A percentile compares a stretch with the other conserved stretches of the same genome.
Conservation (phyloP, 2,329 filamentous ascomycete species). For the Ophiostoma perfectum region DNA sequence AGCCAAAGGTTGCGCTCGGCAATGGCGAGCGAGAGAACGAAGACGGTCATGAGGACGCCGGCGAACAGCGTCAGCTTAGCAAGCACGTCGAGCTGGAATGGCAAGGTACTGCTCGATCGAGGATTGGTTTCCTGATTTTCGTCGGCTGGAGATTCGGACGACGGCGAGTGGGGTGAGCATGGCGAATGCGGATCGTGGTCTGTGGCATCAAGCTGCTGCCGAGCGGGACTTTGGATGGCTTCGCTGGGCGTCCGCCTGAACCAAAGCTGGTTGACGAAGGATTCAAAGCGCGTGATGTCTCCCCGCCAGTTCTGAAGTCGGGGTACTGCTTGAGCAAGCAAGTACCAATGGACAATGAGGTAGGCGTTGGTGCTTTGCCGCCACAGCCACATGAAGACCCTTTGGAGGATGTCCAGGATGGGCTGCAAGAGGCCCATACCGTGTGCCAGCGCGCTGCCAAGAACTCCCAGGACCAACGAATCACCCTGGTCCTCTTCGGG, state of each 20-base stretch:
- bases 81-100: constrained; percentile 19
- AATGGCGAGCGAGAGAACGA: constrained; percentile 5
- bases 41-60: neutral
- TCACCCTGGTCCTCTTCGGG: no score
- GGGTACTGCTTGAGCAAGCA: neutral
- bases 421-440: no score
- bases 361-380: neutral
- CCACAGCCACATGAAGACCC: neutral
- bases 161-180: neutral
- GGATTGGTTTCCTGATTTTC: no score
- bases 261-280: neutral
- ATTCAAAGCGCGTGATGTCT: neutral
- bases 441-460: neutral
- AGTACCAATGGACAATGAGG: neutral
- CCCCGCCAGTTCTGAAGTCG: neutral
- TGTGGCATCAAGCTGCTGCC: neutral
- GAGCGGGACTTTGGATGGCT: neutral
- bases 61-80: constrained; percentile 14
- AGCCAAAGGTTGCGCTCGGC: constrained; percentile 23
- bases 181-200: neutral
- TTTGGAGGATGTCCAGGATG: neutral
- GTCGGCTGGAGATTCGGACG: neutral
- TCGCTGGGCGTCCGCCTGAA: neutral
- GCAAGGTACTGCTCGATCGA: neutral
- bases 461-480: no score